Conservation (phyloP, 169 alveolate genomes). For the Plasmodium sp. region DNA sequence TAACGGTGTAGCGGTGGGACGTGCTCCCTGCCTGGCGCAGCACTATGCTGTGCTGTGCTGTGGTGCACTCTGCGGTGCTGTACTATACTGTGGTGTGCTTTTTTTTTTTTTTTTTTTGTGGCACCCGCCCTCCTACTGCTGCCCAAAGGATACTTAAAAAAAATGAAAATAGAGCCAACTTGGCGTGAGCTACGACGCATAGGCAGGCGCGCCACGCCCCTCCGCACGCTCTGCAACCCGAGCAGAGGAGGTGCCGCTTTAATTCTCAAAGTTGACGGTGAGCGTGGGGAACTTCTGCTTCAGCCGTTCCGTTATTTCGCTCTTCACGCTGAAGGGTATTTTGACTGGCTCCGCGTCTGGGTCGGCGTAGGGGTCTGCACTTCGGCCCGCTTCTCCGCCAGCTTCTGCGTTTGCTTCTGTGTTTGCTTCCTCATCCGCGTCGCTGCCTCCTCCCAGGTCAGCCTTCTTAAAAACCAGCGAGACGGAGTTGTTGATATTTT, state of each 20-base stretch:
- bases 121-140: not conserved
- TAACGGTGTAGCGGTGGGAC: conserved; percentile 72
- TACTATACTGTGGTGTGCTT: no score
- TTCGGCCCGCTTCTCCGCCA: not conserved
- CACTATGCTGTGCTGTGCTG: not conserved
- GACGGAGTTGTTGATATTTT: conserved; percentile 60
- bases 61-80: not conserved
- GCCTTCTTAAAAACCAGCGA: conserved; percentile 20
- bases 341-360: conserved; percentile 37
- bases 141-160: not conserved
- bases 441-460: not conserved
- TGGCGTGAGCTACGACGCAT: not conserved
- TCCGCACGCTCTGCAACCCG: not conserved
- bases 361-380: not conserved
- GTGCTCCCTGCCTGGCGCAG: not conserved
- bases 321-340: conserved; percentile 43
- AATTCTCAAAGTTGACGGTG: conserved; percentile 67
- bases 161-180: not conserved
- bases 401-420: not conserved
- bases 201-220: not conserved
- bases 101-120: not conserved
- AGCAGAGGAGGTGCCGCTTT: not conserved
- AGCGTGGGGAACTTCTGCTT: conserved; percentile 65
- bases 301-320: conserved; percentile 71
- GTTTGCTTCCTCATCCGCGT: not conserved